phyloP scores from a whole-genome alignment of 148 eudicot genomes.

The Vaccinium myrtillus region DNA sequence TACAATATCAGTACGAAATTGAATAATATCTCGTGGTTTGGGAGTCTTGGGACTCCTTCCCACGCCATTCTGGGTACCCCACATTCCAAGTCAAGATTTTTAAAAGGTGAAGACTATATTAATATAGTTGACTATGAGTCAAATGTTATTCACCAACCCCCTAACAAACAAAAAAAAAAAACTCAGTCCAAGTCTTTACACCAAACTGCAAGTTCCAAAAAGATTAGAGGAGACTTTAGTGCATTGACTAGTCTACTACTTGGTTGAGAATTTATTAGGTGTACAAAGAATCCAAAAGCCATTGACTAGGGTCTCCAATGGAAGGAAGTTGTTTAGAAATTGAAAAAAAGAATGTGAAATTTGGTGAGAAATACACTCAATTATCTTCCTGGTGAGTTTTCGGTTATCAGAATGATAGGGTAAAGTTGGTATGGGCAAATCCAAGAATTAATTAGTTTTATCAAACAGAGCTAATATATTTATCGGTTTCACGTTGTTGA shows the following conservation, averaged over 20 bases:
- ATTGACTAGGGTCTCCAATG: background rate
- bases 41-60: no score
- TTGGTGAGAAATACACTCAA: background rate
- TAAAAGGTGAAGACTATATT: no score
- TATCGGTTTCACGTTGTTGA: background rate
- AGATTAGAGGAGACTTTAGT: background rate
- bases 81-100: no score
- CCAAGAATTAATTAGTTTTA: background rate
- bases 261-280: background rate
- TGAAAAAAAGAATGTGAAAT: background rate
- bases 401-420: background rate
- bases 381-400: background rate
- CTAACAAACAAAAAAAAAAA: no score
- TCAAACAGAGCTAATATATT: background rate
- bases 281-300: background rate
- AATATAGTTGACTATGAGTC: no score
- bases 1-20: no score
- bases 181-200: background rate
- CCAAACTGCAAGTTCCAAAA: background rate
- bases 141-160: no score
- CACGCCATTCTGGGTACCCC: no score
- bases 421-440: background rate
- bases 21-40: no score
- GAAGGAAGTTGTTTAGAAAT: background rate
- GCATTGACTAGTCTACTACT: background rate